A percentile compares a stretch with the other conserved stretches of the same genome.
Conservation (phyloP, 1,284 basidiomycete genomes). For the Tilletiopsis washingtonensis region DNA sequence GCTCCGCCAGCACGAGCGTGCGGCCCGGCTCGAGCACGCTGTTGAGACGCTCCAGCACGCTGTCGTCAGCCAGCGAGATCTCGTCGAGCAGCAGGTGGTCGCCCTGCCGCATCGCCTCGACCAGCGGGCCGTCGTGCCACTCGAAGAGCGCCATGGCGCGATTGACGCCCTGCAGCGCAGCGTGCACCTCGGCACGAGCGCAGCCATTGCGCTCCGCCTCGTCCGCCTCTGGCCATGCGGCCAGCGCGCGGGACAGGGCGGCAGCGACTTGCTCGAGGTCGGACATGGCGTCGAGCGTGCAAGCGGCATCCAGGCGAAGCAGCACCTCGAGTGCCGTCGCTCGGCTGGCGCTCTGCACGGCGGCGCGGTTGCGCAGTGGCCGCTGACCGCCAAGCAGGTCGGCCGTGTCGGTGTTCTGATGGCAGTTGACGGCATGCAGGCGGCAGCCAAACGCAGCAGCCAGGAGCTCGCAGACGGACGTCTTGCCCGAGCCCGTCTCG, state of each 20-base stretch:
- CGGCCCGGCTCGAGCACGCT: conserved; percentile 88
- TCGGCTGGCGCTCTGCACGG: conserved; percentile 47
- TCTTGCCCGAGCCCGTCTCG: conserved; percentile 96
- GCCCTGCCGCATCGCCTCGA: conserved; percentile 81
- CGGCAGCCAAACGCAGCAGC: conserved; percentile 61
- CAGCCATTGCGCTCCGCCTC: neutral
- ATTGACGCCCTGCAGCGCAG: conserved; percentile 52
- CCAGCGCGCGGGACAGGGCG: conserved; percentile 8
- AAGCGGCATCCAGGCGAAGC: conserved; percentile 1
- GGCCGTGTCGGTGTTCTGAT: conserved; percentile 98
- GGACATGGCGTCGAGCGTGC: neutral
- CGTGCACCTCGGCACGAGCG: conserved; percentile 46
- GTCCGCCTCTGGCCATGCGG: neutral
- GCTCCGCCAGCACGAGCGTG: conserved; percentile 85
- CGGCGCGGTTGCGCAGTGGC: conserved; percentile 72
- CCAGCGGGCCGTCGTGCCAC: conserved; percentile 91
- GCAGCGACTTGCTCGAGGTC: conserved; percentile 19
- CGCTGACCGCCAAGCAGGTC: conserved; percentile 91
- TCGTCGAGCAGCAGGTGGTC: conserved; percentile 89
- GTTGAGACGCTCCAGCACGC: conserved; percentile 92
- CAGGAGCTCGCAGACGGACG: conserved; percentile 86
- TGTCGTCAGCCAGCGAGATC: conserved; percentile 95
- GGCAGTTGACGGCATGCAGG: conserved; percentile 80
- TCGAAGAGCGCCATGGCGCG: conserved; percentile 71
- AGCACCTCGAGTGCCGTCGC: conserved; percentile 37